These are phyloP conservation scores for Marasmius fiardii DNA, from an alignment of 1,284 basidiomycete species.

Conservation along the genomic window DNA sequence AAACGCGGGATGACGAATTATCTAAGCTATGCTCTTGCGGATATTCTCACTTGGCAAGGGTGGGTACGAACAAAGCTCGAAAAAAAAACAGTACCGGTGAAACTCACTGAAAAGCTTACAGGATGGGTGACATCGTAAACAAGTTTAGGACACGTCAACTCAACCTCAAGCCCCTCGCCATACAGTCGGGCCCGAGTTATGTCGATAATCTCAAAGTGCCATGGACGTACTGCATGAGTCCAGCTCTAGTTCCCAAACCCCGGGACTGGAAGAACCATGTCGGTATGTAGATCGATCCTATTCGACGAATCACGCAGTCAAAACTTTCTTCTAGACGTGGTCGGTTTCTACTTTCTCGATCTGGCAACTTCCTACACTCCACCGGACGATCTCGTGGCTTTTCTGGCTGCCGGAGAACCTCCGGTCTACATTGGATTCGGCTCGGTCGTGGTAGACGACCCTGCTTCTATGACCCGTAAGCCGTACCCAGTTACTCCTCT, in stretches of 20 bases:
- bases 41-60: constrained; percentile 59
- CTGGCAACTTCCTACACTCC: constrained; percentile 47
- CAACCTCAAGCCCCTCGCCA: constrained; percentile 43
- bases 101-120: constrained; percentile 21
- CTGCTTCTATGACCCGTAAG: constrained; percentile 49
- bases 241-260: constrained; percentile 61
- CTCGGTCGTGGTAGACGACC: constrained; percentile 61
- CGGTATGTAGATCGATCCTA: constrained; percentile 34
- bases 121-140: constrained; percentile 60
- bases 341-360: constrained; percentile 65
- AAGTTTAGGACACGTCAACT: constrained; percentile 51
- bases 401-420: constrained; percentile 48
- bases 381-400: constrained; percentile 40
- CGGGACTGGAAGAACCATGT: constrained; percentile 61
- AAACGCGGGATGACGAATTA: constrained; percentile 52
- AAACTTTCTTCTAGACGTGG: constrained; percentile 41
- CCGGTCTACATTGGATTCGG: constrained; percentile 68
- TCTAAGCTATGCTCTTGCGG: constrained; percentile 53
- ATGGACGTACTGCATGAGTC: constrained; percentile 71
- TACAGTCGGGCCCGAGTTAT: constrained; percentile 49
- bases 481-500: neutral
- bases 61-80: constrained; percentile 37
- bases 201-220: constrained; percentile 60
- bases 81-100: neutral
- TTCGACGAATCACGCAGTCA: neutral